A percentile compares a stretch with the other conserved stretches of the same genome.
Conservation (phyloP, 768 basidiomycete genomes). For the Gymnopilus junonius region DNA sequence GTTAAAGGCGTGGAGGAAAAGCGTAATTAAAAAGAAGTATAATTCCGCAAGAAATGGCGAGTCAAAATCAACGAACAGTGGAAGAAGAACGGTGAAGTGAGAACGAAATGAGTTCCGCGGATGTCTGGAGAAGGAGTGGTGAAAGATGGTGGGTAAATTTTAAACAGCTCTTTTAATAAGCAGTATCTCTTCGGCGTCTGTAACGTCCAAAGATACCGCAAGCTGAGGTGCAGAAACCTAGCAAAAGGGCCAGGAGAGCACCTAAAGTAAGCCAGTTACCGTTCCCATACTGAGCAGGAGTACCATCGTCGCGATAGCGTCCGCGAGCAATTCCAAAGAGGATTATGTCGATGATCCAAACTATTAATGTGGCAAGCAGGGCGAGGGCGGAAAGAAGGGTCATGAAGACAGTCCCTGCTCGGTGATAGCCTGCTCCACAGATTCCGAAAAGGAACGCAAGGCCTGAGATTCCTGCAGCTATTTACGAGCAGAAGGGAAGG, state of each 20-base stretch:
- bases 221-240: slow-evolving; percentile 68
- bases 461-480: slow-evolving; percentile 68
- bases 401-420: slow-evolving; percentile 80
- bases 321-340: slow-evolving; percentile 75
- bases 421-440: slow-evolving; percentile 66
- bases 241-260: slow-evolving; percentile 65
- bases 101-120: not conserved
- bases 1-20: not conserved
- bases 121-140: not conserved
- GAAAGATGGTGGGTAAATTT: not conserved
- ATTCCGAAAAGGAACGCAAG: slow-evolving; percentile 71
- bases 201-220: slow-evolving; percentile 75
- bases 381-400: slow-evolving; percentile 68
- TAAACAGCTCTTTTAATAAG: slow-evolving; percentile 22
- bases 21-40: not conserved
- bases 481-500: not conserved
- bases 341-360: slow-evolving; percentile 79
- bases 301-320: slow-evolving; percentile 53
- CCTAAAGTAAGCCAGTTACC: slow-evolving; percentile 84
- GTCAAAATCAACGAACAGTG: not conserved
- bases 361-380: slow-evolving; percentile 66
- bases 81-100: not conserved
- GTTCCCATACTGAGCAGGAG: slow-evolving; percentile 68
- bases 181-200: slow-evolving; percentile 40
- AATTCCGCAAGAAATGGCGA: not conserved